Evolutionary conservation across 208 protist species (phyloP), one percentile per base, ranked within the genome.

Genomic region (Pavlovales sp.): DNA sequence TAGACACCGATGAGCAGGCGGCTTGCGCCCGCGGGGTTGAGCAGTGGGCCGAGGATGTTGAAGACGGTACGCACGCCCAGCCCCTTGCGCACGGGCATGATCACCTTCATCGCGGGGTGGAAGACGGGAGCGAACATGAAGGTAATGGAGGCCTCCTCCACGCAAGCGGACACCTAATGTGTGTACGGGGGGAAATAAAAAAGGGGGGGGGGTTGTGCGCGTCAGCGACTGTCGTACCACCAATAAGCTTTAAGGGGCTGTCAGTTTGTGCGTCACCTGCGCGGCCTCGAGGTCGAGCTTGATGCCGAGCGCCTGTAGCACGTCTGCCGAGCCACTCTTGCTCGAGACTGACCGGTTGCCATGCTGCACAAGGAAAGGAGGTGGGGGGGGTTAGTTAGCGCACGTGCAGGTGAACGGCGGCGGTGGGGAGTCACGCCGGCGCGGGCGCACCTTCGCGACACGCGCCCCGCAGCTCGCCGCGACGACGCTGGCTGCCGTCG

Each of bases 91-190:
- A 92, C 77, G 1, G 44, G 42, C 5, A 87, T 86, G 44, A 92
- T 88, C 42, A 38, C 75, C 67, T 85, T 87, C 75, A 93, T 79
- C 36, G 83, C 75, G 1, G 91, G 91, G 44, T 93, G 91, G 66
- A 91, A 93, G 40, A 28, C 28, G 40, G 80, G 90, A 34, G 91
- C 90, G 83, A 91, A 93, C 44, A 93, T 78, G 81, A 93, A 93
- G 75, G 79, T 47, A 47, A 90, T 91, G 20, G 85, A 84, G 0
- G 77, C 41, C n/a, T 37, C 30, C 0, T 89, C 46, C 4, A 93
- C 20, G 38, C 76, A 87, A 0, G 66, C 4, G n/a, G n/a, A n/a
- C n/a, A n/a, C n/a, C n/a, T n/a, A n/a, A n/a, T n/a, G n/a, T n/a
- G n/a, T n/a, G n/a, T n/a, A n/a, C n/a, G n/a, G n/a, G n/a, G n/a